A percentile compares a stretch with the other conserved stretches of the same genome.
phyloP scores from a whole-genome alignment of 768 basidiomycete species.

The Hypholoma fasciculare region DNA sequence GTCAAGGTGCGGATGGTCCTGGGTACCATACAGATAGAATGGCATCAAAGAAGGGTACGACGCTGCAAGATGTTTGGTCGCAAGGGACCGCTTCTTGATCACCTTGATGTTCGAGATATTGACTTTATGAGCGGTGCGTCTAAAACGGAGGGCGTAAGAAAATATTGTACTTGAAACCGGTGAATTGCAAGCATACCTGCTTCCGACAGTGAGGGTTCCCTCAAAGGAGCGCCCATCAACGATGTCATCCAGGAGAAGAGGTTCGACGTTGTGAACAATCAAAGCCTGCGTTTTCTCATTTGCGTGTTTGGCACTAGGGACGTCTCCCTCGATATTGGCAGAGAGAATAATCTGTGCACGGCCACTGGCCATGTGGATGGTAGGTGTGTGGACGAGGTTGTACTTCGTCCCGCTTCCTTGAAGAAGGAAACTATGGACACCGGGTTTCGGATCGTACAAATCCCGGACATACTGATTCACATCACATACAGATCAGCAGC shows the following conservation, averaged over 20 bases:
- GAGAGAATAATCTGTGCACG: conserved; percentile 38
- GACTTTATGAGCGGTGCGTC: not conserved
- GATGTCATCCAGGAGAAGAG: not conserved
- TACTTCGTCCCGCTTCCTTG: conserved; percentile 30
- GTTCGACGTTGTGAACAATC: not conserved
- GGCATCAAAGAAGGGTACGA: conserved; percentile 32
- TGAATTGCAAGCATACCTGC: not conserved
- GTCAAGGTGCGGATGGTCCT: conserved; percentile 30
- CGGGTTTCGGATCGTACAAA: conserved; percentile 6
- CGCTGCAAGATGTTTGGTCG: conserved; percentile 25
- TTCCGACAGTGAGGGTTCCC: not conserved
- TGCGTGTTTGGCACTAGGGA: not conserved
- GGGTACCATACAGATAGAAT: conserved; percentile 41
- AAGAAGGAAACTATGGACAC: conserved; percentile 33
- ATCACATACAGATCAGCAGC: not conserved
- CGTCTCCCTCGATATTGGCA: conserved; percentile 12
- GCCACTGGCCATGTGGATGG: conserved; percentile 33
- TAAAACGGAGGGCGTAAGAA: not conserved
- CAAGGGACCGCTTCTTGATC: conserved; percentile 29
- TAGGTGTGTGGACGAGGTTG: conserved; percentile 32
- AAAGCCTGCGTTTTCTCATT: not conserved
- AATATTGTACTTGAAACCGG: not conserved
- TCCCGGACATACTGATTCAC: not conserved
- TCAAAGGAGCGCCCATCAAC: not conserved
- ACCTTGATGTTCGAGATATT: conserved; percentile 27